Percentiles rank a stretch among this genome's conserved stretches.
Conservation (phyloP, 768 basidiomycete species). For the Boletus coccyginus region DNA sequence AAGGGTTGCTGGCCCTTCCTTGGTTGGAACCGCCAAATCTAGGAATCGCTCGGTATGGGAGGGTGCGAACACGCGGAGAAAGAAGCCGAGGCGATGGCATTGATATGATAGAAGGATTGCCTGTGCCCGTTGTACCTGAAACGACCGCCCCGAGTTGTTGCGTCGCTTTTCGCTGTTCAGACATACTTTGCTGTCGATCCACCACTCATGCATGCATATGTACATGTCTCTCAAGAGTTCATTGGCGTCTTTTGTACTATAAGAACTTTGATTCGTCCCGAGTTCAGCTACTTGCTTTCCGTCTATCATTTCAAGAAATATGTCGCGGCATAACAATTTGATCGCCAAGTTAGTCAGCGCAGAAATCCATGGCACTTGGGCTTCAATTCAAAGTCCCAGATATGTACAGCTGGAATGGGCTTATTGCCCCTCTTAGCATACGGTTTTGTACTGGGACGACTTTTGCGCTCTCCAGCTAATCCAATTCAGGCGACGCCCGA, state of each 20-base stretch:
- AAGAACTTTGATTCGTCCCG: not conserved
- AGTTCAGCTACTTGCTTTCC: no score
- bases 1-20: conserved; percentile 10
- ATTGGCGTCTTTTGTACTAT: not conserved
- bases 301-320: not conserved
- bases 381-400: not conserved
- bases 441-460: not conserved
- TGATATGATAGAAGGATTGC: not conserved
- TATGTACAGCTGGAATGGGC: not conserved
- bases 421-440: not conserved
- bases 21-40: conserved; percentile 21
- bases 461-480: conserved; percentile 8
- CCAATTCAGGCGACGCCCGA: conserved; percentile 20
- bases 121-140: no score
- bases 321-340: not conserved
- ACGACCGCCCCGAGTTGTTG: no score
- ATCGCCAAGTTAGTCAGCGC: not conserved
- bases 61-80: conserved; percentile 11
- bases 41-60: conserved; percentile 27
- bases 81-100: conserved; percentile 18
- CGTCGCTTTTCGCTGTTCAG: no score
- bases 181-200: no score
- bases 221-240: not conserved
- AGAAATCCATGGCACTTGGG: not conserved
- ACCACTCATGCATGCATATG: no score